Conservation (phyloP, 2,329 filamentous ascomycete species). For the Diaporthe ilicicola region DNA sequence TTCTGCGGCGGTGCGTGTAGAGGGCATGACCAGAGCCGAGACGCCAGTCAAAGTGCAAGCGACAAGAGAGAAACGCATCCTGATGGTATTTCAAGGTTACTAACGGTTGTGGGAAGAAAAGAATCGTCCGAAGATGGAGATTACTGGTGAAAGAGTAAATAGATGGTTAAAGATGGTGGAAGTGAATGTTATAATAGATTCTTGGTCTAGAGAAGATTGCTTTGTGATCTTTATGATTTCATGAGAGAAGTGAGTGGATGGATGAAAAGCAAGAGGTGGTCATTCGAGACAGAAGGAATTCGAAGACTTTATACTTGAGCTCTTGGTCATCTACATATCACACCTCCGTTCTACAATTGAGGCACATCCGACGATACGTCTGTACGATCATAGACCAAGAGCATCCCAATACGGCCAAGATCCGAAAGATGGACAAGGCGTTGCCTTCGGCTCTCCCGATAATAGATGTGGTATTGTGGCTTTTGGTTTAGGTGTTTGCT, state of each 20-base stretch:
- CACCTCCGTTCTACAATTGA: neutral
- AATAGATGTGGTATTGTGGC: neutral
- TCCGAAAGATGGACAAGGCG: neutral
- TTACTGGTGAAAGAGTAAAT: neutral
- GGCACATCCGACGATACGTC: neutral
- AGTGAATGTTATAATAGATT: neutral
- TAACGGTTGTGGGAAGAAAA: too few species aligned
- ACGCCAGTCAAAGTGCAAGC: neutral
- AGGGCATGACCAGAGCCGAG: neutral
- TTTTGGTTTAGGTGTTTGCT: neutral
- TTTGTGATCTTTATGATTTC: neutral
- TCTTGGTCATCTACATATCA: neutral
- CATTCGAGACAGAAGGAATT: neutral
- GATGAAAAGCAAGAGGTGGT: neutral
- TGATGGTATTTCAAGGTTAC: neutral
- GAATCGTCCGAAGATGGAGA: too few species aligned
- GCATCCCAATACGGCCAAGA: neutral
- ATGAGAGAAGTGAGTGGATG: neutral
- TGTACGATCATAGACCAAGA: neutral
- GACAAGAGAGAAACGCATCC: slow-evolving; percentile 1
- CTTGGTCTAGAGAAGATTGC: neutral
- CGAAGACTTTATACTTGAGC: neutral
- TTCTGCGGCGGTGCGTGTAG: neutral
- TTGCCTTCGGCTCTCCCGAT: neutral
- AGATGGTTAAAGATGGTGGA: neutral